Base-by-base conservation (phyloP, 345 rosid species). In the Citrus inodora region DNA sequence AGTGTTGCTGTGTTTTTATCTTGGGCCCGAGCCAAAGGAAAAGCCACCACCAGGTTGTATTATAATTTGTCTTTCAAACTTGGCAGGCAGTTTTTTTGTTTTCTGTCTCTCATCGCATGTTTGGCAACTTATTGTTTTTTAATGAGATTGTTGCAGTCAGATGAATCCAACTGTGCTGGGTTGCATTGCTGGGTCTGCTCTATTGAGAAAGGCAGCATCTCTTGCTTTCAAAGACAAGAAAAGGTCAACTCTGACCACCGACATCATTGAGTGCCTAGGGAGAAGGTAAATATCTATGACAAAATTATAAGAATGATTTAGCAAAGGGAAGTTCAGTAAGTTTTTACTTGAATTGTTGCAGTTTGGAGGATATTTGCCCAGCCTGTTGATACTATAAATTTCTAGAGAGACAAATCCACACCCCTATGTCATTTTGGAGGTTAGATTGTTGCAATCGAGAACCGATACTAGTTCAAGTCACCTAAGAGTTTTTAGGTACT, bases 1-100 rank as follows among this genome's bases (percentile, higher is more conserved):
- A 94, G 98, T 77, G 97, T 96, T 37, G 95, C 97, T 1, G 97
- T 96, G 77, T 94, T 92, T 84, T 35, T 92, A 42, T 90, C 97
- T 32, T 96, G 99, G 98, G 97, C 98, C 17, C 85, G 85, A n/a
- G 38, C 88, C 13, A 87, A 84, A 83, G 79, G 76, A 24, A 80
- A 87, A 74, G 48, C 73, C 10, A 53, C 67, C 37, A 71, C 74
- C 81, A 89, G 92, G 94, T 95, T 81, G 48, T 67, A n/a, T 17
- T 16, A 4, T 56, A 35, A 0, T 27, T 69, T 77, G 30, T 67
- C 71, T 40, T 61, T 25, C 5, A 70, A 22, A 38, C 40, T 32
- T 35, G 11, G 13, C 51, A 1, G 40, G 67, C 59, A 17, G 9
- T 0, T 67, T 53, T 25, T 40, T 17, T 53, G 28, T 40, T 66